Evolutionary conservation across 768 basidiomycete genomes (phyloP).

Genomic region (Goffeauzyma gilvescens): DNA sequence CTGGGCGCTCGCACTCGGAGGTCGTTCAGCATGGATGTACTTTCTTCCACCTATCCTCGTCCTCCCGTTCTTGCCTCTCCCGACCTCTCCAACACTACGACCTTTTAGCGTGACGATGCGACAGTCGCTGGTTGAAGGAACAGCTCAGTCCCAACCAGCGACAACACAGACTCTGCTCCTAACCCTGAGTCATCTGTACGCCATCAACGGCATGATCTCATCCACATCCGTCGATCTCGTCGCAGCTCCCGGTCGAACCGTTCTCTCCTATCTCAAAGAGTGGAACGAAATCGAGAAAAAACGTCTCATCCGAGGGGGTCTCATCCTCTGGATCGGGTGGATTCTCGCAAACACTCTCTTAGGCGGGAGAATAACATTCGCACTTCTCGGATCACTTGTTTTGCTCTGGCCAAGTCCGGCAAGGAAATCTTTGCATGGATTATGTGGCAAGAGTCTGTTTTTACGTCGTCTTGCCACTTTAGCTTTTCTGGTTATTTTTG

Average conservation of each 20-base stretch:
- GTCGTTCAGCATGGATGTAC: conserved; percentile 41
- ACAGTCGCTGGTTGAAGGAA: no score
- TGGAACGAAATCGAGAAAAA: conserved; percentile 2
- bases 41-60: conserved; percentile 41
- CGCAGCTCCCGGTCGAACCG: no score
- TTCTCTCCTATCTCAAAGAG: conserved; percentile 2
- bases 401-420: conserved; percentile 24
- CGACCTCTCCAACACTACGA: conserved; percentile 17
- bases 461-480: conserved; percentile 41
- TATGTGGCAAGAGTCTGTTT: conserved; percentile 37
- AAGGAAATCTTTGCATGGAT: conserved; percentile 19
- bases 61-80: conserved; percentile 32
- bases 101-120: background rate
- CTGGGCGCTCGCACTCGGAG: conserved; percentile 59
- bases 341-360: conserved; percentile 7
- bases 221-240: conserved; percentile 1
- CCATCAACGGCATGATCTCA: conserved; percentile 38
- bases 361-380: conserved; percentile 9
- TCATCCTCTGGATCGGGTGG: conserved; percentile 24
- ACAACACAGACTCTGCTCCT: conserved; percentile 26
- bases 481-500: conserved; percentile 50
- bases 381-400: conserved; percentile 16
- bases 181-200: conserved; percentile 47
- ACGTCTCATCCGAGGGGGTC: conserved; percentile 5
- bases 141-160: conserved; percentile 12